These are phyloP conservation scores for Mortierella sp. DNA, from an alignment of 371 early-diverging fungal genomes.

Conservation along the genomic window DNA sequence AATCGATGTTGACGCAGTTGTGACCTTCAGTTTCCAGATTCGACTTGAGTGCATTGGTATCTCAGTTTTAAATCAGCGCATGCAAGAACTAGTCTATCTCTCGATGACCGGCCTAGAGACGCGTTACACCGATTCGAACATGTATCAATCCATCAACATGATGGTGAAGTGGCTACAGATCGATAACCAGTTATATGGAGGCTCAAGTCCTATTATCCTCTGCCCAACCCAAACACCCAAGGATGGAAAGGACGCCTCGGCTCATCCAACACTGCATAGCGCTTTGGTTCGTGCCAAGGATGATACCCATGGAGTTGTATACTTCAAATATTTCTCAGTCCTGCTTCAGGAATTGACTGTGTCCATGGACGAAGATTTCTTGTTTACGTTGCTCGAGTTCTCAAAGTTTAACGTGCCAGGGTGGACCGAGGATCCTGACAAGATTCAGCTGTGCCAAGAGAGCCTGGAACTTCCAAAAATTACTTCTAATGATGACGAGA, in stretches of 20 bases:
- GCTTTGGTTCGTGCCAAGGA: conserved; percentile 86
- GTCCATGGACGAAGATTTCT: conserved; percentile 92
- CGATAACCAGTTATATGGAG: conserved; percentile 93
- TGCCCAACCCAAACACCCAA: conserved; percentile 90
- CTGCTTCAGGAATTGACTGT: conserved; percentile 93
- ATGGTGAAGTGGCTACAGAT: conserved; percentile 92
- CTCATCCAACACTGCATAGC: conserved; percentile 74
- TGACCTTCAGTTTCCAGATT: conserved; percentile 74
- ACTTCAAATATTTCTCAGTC: conserved; percentile 91
- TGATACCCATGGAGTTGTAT: conserved; percentile 88
- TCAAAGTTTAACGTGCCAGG: conserved; percentile 78
- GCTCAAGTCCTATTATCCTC: conserved; percentile 87
- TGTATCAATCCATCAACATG: conserved; percentile 81
- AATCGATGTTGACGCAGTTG: conserved; percentile 67
- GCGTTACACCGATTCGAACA: conserved; percentile 79
- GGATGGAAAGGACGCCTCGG: conserved; percentile 68
- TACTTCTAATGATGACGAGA: conserved; percentile 70
- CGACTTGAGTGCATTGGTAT: conserved; percentile 91
- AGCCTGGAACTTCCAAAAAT: conserved; percentile 81
- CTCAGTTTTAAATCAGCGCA: conserved; percentile 81
- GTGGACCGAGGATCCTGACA: conserved; percentile 59
- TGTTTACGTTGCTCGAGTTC: conserved; percentile 89
- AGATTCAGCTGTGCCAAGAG: conserved; percentile 63
- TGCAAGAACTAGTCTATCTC: conserved; percentile 88
- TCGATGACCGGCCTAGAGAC: conserved; percentile 83